Evolutionary conservation across 768 basidiomycete genomes (phyloP), one percentile per base, ranked within the genome.

Genomic region (Dentipellis sp.): DNA sequence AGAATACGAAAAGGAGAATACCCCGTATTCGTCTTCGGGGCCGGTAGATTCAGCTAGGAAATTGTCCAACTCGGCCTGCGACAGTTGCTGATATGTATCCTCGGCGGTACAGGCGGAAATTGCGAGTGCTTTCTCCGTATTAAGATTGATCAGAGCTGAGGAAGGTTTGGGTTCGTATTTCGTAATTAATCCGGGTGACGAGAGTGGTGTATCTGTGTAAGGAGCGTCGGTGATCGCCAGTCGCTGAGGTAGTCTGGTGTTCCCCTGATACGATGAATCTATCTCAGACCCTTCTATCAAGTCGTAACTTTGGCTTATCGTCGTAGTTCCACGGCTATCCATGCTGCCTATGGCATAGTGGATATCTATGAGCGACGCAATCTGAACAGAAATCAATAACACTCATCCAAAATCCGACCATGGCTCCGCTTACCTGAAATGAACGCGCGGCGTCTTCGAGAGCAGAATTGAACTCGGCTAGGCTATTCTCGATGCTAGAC

Each of bases 331-430:
- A 42, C 14, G 14, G 5, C 47, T 36, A 10, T 29, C 16, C 45
- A 40, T n/a, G 21, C 52, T 29, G 21, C 59, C 54, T 37, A 63
- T 52, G n/a, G 60, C 57, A 46, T 62, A 60, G 23, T 63, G 63
- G 40, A 63, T 63, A 49, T 63, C 63, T 47, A 63, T 62, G 22
- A 63, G 55, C 12, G 61, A 62, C 4, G 58, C 53, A 10, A 63
- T 53, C 63, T 63, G 19, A 23, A 38, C 21, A 22, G 46, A 3
- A 22, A 37, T 2, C 9, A 17, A 22, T n/a, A 54, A 10, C 1
- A n/a, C 23, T 17, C 14, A 12, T 10, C 10, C 3, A 4, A 34
- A 10, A 42, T 23, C 8, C 21, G 16, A 21, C 5, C 7, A 1
- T 23, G 10, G 23, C 45, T 14, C 19, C 4, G 11, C 56, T 35